Base-by-base conservation (phyloP, 768 basidiomycete genomes). In the Leccinum ochraceum region DNA sequence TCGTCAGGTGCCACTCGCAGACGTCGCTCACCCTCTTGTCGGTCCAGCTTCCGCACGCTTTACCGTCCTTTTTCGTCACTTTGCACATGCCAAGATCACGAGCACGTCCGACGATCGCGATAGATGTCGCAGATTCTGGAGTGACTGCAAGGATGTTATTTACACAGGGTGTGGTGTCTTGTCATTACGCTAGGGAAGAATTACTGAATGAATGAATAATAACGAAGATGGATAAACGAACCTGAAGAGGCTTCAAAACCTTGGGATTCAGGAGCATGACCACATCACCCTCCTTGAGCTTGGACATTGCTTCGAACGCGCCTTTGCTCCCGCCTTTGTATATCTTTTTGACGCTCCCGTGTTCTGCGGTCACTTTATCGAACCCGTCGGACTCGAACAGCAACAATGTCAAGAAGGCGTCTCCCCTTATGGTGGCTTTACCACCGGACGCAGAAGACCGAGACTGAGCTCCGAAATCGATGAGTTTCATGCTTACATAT, bases 241-340 rank as follows among this genome's bases (percentile, higher is more conserved):
- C 94, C 75, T 92, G 87, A 63, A 90, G 89, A 11, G 95, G 95
- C 68, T 92, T 92, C 59, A 97, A 76, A 50, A 98, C 83, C 56
- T 82, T 83, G 0, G 97, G 94, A 68, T 96, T 97, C 20, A 98
- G 77, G 46, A 99, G 80, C 1, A 94, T 92, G 44, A 98, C 79
- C 5, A 98, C 95, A 52, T 93, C 89, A 2, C 97, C 97, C 65
- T 94, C 90, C 60, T 86, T 86, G 57, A 96, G 75, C 67, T 92
- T 93, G 53, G 91, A 88, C 77, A 91, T 85, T 54, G 83, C 79
- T 72, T 98, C 97, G 69, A 92, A 98, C 4, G 95, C 95, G 5
- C 97, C 97, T 6, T 87, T 85, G 64, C 93, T 94, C 3, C 96
- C 96, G 0, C 97, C 96, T 64, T 81, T 84, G 72, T 95, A 96